Evolutionary conservation across 140 eudicot genomes (phyloP), one percentile per base, ranked within the genome.

Genomic region (Bidens hawaiensis): DNA sequence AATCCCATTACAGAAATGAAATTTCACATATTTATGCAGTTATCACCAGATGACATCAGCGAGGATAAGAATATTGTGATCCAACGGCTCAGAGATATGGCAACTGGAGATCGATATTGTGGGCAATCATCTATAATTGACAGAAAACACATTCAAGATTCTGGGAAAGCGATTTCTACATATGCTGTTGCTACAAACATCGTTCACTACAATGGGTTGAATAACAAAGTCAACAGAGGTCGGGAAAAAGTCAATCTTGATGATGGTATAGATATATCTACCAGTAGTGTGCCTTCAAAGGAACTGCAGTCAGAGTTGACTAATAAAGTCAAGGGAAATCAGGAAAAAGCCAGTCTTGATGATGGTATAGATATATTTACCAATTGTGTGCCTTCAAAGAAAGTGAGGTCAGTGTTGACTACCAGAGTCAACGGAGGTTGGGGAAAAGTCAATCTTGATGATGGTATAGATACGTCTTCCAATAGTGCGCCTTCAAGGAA

Each of bases 101-200:
- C 86, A 18, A 26, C 62, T 15, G 62, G 60, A 60, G 79, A 68
- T 62, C 65, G 59, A 51, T 43, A 42, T 57, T 82, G 84, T n/a
- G 89, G 89, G 25, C 89, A 79, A 62, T 61, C 78, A 28, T 74
- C 79, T n/a, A 31, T 78, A 30, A 53, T 85, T 3, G 88, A 85
- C 72, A 73, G 74, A 70, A 70, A 66, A 52, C 5, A 58, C 40
- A 63, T 75, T 54, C 48, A 79, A 24, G 77, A 66, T 49, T 70
- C 79, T 5, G 76, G 82, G 62, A 82, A 67, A 66, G 73, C 77
- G 51, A 68, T 62, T 18, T 47, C 73, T 26, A 73, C 59, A 6
- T 85, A 81, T 6, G 86, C 89, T 0, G 75, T 79, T 28, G 83
- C 75, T 27, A 81, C 88, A 56, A 82, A 85, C 71, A 73, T 85